These are phyloP conservation scores for Cenchrus purpureus DNA, from an alignment of 176 grass and related monocot genomes.

Conservation along the genomic window DNA sequence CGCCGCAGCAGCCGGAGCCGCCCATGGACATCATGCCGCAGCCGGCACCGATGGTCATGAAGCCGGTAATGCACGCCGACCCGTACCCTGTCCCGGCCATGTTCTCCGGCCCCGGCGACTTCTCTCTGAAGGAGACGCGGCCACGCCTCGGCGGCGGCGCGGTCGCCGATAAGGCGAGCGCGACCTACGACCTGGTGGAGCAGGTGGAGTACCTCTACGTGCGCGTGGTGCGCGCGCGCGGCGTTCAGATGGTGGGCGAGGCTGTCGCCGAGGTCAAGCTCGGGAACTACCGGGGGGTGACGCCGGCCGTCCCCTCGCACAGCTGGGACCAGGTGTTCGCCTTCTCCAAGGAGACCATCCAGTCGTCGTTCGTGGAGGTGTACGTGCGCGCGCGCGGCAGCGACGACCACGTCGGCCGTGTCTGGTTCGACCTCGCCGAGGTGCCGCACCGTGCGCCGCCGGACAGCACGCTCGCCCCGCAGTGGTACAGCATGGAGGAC, in stretches of 20 bases:
- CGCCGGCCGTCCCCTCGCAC: conserved; percentile 41
- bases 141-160: conserved; percentile 65
- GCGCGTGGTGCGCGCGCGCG: conserved; percentile 78
- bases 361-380: conserved; percentile 78
- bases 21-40: conserved; percentile 44
- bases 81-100: conserved; percentile 51
- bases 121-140: conserved; percentile 79
- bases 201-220: conserved; percentile 95
- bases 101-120: conserved; percentile 56
- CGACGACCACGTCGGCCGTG: conserved; percentile 76
- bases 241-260: conserved; percentile 48
- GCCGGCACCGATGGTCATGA: conserved; percentile 17
- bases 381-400: conserved; percentile 68
- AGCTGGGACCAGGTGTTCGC: conserved; percentile 89
- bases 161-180: conserved; percentile 64
- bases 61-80: conserved; percentile 59
- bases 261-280: conserved; percentile 89
- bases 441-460: conserved; percentile 78
- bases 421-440: conserved; percentile 88
- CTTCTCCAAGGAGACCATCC: conserved; percentile 87
- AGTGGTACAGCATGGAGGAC: conserved; percentile 93
- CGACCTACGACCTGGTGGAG: conserved; percentile 90
- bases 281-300: conserved; percentile 92
- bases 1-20: conserved; percentile 43
- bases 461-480: conserved; percentile 87